These are phyloP conservation scores for Quercus dentata DNA, from an alignment of 306 rosid genomes.

Conservation along the genomic window DNA sequence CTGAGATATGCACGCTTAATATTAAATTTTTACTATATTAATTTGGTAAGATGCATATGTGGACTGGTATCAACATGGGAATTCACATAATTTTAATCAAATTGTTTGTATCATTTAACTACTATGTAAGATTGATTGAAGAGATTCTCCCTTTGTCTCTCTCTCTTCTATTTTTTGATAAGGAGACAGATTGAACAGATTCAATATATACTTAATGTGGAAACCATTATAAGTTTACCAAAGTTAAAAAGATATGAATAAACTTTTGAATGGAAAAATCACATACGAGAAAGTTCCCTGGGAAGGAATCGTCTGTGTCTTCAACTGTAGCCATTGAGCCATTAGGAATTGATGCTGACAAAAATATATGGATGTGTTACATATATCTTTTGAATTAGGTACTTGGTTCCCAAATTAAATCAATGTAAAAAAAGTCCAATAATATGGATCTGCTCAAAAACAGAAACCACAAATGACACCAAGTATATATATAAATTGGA, in stretches of 20 bases:
- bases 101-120: no score
- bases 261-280: background rate
- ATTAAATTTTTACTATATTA: no score
- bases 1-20: background rate
- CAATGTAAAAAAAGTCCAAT: background rate
- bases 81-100: no score
- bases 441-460: background rate
- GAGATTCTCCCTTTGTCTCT: background rate
- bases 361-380: slow-evolving; percentile 21
- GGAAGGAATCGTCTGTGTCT: slow-evolving; percentile 54
- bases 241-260: background rate
- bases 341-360: slow-evolving; percentile 43
- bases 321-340: slow-evolving; percentile 25
- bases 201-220: background rate
- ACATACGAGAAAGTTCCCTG: slow-evolving; percentile 59
- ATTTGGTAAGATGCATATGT: no score
- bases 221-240: background rate
- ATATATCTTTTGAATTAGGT: background rate
- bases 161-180: no score
- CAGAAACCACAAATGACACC: background rate
- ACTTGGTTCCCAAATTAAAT: background rate
- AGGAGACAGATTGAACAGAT: background rate
- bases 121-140: background rate
- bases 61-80: no score
- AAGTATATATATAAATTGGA: background rate